Evolutionary conservation across 2,329 filamentous ascomycete genomes (phyloP).

Genomic region (Mycosphaerella sp.): DNA sequence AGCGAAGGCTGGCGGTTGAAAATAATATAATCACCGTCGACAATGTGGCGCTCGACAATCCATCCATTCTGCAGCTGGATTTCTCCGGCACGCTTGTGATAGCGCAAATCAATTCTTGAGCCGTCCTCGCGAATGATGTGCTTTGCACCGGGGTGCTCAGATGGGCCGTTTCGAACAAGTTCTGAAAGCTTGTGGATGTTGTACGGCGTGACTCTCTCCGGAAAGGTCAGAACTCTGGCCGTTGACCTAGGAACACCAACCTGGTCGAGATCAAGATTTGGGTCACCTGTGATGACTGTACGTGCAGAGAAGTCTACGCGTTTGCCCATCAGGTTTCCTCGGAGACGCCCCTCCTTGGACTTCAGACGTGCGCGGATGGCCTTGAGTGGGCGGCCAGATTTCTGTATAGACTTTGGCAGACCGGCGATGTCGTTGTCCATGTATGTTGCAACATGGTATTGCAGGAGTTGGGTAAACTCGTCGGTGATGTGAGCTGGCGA

Average conservation of each 20-base stretch:
- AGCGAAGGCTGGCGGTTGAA: constrained; percentile 99
- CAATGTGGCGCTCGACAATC: constrained; percentile 96
- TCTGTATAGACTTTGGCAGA: constrained; percentile 88
- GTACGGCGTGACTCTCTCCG: constrained; percentile 94
- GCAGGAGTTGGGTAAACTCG: constrained; percentile 85
- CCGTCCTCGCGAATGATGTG: constrained; percentile 94
- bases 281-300: constrained; percentile 99
- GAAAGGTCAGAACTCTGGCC: constrained; percentile 87
- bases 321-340: constrained; percentile 99
- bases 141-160: constrained; percentile 90
- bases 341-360: constrained; percentile 95
- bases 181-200: constrained; percentile 90
- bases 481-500: constrained; percentile 83
- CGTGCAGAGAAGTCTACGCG: constrained; percentile 98
- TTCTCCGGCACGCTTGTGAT: constrained; percentile 80
- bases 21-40: constrained; percentile 95
- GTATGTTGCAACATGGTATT: constrained; percentile 97
- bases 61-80: constrained; percentile 90
- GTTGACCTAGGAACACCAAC: constrained; percentile 95
- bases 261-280: constrained; percentile 91
- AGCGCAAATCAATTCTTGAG: constrained; percentile 87
- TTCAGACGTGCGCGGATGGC: constrained; percentile 95
- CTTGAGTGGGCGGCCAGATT: constrained; percentile 94
- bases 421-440: constrained; percentile 99
- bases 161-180: constrained; percentile 87